Evolutionary conservation across 2,329 filamentous ascomycete species (phyloP).

Genomic region (Epicoccum nigrum): DNA sequence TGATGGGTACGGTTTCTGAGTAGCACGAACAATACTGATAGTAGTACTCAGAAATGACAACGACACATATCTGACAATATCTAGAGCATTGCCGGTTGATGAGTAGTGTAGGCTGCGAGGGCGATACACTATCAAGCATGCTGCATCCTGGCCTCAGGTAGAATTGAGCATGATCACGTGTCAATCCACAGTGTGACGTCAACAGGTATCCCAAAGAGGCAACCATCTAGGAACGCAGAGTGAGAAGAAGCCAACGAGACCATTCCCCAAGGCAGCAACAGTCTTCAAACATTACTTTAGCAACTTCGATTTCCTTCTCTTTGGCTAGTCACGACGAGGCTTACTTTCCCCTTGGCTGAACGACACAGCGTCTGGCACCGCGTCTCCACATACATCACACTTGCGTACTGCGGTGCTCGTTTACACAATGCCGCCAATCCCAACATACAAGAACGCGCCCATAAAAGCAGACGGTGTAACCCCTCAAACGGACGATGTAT

Average conservation of each 20-base stretch:
- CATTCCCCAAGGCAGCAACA: slow-evolving; percentile 32
- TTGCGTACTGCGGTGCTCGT: background rate
- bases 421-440: slow-evolving; percentile 54
- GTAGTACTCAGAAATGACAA: too few species aligned
- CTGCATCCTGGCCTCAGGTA: too few species aligned
- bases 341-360: background rate
- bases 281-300: background rate
- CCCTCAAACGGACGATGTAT: slow-evolving; percentile 42
- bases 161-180: slow-evolving; percentile 7
- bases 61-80: too few species aligned
- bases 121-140: too few species aligned
- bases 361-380: background rate
- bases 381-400: background rate
- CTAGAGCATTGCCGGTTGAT: too few species aligned
- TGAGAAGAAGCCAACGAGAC: slow-evolving; percentile 26
- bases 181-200: too few species aligned
- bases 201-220: slow-evolving; percentile 27
- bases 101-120: too few species aligned
- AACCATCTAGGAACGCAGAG: slow-evolving; percentile 20
- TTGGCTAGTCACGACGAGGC: too few species aligned
- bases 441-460: slow-evolving; percentile 54
- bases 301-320: too few species aligned
- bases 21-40: too few species aligned
- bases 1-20: too few species aligned
- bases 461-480: slow-evolving; percentile 51